Evolutionary conservation across 2,329 filamentous ascomycete species (phyloP).

Genomic region (Clarireedia paspali): DNA sequence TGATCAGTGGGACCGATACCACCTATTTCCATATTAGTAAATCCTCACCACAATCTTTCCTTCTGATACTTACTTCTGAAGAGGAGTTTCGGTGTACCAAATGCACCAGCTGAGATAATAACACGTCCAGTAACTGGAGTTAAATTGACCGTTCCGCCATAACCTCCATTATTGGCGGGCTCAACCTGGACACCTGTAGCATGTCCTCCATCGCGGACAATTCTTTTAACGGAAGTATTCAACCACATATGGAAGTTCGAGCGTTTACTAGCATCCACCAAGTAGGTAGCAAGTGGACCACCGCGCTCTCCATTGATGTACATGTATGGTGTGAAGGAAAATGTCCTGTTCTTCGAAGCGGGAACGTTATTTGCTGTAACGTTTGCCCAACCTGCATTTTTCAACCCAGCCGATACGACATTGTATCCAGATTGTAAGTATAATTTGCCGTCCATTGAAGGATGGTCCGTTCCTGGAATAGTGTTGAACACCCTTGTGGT

Average conservation of each 20-base stretch:
- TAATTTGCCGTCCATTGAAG: constrained; percentile 57
- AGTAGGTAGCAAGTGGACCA: constrained; percentile 64
- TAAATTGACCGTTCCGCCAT: constrained; percentile 52
- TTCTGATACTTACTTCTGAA: constrained; percentile 42
- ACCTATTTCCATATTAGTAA: background rate
- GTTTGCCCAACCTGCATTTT: constrained; percentile 52
- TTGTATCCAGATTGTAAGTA: constrained; percentile 63
- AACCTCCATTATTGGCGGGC: constrained; percentile 43
- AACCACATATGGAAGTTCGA: constrained; percentile 61
- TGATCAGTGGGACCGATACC: constrained; percentile 45
- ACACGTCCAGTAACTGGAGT: constrained; percentile 54
- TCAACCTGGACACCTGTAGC: constrained; percentile 64
- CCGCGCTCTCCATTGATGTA: constrained; percentile 58
- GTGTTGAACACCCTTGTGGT: constrained; percentile 56
- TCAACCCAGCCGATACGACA: constrained; percentile 51
- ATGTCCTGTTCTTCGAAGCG: constrained; percentile 57
- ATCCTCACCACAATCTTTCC: background rate
- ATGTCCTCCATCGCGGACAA: constrained; percentile 54
- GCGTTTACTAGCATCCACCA: constrained; percentile 50
- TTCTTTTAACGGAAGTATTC: constrained; percentile 57
- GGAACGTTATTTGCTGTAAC: constrained; percentile 52
- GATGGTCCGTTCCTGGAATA: constrained; percentile 62
- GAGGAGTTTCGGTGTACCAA: constrained; percentile 53
- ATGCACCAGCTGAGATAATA: constrained; percentile 59
- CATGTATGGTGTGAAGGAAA: constrained; percentile 59